A percentile compares a stretch with the other conserved stretches of the same genome.
These are phyloP conservation scores for Hericium alpestre DNA, from an alignment of 768 basidiomycete genomes.

Conservation along the genomic window DNA sequence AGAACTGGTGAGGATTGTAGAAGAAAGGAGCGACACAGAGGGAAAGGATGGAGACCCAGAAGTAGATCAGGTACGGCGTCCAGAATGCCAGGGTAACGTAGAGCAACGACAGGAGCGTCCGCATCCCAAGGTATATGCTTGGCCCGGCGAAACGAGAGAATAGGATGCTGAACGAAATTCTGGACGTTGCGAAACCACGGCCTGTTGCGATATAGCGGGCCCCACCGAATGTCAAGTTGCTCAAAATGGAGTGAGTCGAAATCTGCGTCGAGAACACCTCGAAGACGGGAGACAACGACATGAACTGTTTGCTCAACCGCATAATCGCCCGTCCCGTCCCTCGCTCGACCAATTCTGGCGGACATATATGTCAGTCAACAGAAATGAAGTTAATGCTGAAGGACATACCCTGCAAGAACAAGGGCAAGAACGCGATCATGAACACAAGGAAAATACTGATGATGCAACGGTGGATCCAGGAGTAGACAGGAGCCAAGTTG, in stretches of 20 bases:
- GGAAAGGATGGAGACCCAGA: conserved; percentile 91
- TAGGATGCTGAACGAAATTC: conserved; percentile 88
- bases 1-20: conserved; percentile 99
- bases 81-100: conserved; percentile 89
- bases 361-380: conserved; percentile 9
- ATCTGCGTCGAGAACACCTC: conserved; percentile 99
- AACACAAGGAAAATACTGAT: conserved; percentile 98
- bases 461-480: conserved; percentile 94
- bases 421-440: conserved; percentile 89
- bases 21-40: conserved; percentile 94
- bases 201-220: conserved; percentile 98
- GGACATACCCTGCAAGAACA: conserved; percentile 82
- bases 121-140: conserved; percentile 93
- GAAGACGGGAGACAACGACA: conserved; percentile 89
- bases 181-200: conserved; percentile 94
- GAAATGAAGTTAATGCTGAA: not conserved
- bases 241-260: conserved; percentile 93
- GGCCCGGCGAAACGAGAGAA: conserved; percentile 99
- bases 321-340: conserved; percentile 87
- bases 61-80: conserved; percentile 91
- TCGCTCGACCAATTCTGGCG: conserved; percentile 84
- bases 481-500: conserved; percentile 85
- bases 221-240: conserved; percentile 94
- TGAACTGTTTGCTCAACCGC: conserved; percentile 88
- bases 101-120: conserved; percentile 83